Evolutionary conservation across 345 rosid genomes (phyloP), one percentile per base, ranked within the genome.

Genomic region (Syzygium aqueum): DNA sequence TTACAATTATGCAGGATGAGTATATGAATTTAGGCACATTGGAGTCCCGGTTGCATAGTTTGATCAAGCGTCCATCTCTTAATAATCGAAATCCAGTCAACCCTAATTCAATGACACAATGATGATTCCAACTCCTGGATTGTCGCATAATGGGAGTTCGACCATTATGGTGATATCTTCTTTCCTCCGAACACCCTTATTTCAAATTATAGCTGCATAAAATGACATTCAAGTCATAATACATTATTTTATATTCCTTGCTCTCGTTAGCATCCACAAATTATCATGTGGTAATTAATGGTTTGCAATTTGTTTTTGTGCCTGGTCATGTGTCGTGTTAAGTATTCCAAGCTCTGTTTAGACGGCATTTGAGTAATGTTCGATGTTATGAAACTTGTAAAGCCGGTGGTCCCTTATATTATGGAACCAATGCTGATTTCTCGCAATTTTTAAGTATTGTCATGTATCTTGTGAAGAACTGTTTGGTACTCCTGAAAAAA

Each of bases 401-500:
- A 59, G 16, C 67, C 4, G 2, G 15, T 1, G 30, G 17, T 7
- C 67, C 8, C 30, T 59, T 57, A 0, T 57, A 57, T 25, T 25
- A 27, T 57, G 65, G 65, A 57, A 11, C 30, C 5, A 57, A 57
- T 25, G 28, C n/a, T 5, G 65, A 5, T n/a, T 59, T 59, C 30
- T 13, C 5, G 67, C 11, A 59, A 27, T 8, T 59, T 59, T 13
- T 13, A 54, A 11, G 28, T 25, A 57, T 11, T 57, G 67, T 13
- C 67, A 27, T 27, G 30, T 59, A 59, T 59, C 67, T 90, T 90
- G 92, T 92, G 15, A 27, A 27, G 67, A 59, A 59, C 3, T 27
- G 16, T 59, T 59, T 59, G 67, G 30, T 25, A 13, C n/a, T 9
- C 28, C 63, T 23, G 63, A 57, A 57, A 57, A 28, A 59, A 4